Evolutionary conservation across 1,284 basidiomycete species (phyloP), one percentile per base, ranked within the genome.

Genomic region (Austropuccinia psidii): DNA sequence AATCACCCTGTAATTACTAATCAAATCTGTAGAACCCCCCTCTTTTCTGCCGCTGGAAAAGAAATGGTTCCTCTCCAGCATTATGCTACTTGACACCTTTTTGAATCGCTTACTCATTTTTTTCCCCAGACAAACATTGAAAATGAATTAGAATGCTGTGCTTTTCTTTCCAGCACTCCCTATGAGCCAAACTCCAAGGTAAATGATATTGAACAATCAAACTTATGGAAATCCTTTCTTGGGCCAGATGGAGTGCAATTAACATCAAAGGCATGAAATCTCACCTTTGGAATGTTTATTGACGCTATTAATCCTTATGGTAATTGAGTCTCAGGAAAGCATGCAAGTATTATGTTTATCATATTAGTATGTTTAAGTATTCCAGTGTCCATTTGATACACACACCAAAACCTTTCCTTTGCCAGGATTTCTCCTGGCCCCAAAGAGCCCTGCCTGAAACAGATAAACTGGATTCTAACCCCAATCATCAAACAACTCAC

Each of bases 351-450:
- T 0, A 57, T 31, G 4, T 57, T 57, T 31, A 29, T 57, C n/a
- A 31, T 57, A 0, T 31, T 57, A 11, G 54, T 57, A 4, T 57
- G 54, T 15, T 31, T 57, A 17, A 57, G 24, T 13, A 62, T 77
- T 19, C 75, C 75, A 17, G 55, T 72, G 45, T 39, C 55, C 17
- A 0, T 74, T 2, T 70, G 77, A 13, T 77, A 75, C 43, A 35
- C 58, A 21, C 33, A 58, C 0, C 62, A 77, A n/a, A 76, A 78
- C 47, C 45, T 76, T 19, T 75, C 47, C 39, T 47, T 77, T 8
- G 65, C 77, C 21, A 79, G 79, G 3, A 76, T 82, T 45, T 79
- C 83, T 19, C 83, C 83, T 13, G 82, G 81, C 11, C 82, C 80
- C 5, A 75, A 77, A 15, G 80, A 82, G 69, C 82, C 83, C 0